phyloP scores from a whole-genome alignment of 2,329 filamentous ascomycete genomes.

The Emmonsia crescens region DNA sequence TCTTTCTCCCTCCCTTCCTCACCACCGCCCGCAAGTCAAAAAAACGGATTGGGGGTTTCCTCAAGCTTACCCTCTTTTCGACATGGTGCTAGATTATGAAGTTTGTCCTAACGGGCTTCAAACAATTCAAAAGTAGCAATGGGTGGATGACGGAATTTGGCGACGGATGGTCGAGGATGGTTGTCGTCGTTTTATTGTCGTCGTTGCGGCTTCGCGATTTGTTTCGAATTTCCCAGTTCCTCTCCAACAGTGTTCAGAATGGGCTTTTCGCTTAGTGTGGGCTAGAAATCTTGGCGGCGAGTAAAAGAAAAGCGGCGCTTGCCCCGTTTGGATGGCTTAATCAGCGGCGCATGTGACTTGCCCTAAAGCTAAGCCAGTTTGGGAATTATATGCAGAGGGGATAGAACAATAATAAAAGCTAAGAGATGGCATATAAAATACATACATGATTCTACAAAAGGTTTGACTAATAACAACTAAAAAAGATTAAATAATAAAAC shows the following conservation, averaged over 20 bases:
- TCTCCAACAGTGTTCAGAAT: slow-evolving; percentile 16
- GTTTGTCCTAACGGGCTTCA: slow-evolving; percentile 23
- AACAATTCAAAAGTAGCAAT: slow-evolving; percentile 27
- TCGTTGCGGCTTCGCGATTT: slow-evolving; percentile 7
- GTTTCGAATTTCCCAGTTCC: too few species aligned
- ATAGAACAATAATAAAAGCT: neutral
- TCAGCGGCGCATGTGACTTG: slow-evolving; percentile 14
- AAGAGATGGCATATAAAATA: neutral
- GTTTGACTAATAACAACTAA: neutral
- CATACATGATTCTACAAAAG: neutral
- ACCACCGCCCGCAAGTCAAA: neutral
- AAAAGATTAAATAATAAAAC: neutral
- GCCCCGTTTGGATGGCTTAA: slow-evolving; percentile 12
- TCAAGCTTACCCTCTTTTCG: slow-evolving; percentile 39
- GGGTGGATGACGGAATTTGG: slow-evolving; percentile 17
- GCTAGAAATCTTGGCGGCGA: slow-evolving; percentile 33
- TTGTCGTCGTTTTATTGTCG: slow-evolving; percentile 10
- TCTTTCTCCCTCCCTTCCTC: neutral
- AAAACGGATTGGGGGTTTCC: slow-evolving; percentile 8
- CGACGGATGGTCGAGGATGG: neutral
- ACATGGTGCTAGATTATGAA: slow-evolving; percentile 38
- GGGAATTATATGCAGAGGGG: neutral
- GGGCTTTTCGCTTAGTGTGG: slow-evolving; percentile 35
- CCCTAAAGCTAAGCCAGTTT: slow-evolving; percentile 28
- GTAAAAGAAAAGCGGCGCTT: neutral